Conservation (phyloP, 208 protist genomes). For the Leishmania major region DNA sequence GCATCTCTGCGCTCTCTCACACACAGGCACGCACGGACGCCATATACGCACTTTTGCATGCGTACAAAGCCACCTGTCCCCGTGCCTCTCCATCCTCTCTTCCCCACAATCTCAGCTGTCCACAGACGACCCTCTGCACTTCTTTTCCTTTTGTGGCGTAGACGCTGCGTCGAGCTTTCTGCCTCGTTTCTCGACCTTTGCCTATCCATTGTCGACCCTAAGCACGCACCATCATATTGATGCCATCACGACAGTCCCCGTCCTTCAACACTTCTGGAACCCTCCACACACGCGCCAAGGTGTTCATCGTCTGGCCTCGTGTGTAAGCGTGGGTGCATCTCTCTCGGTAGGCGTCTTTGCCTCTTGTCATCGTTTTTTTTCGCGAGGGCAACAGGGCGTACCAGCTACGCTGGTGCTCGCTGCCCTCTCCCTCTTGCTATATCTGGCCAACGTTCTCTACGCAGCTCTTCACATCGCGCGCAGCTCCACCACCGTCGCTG, state of each 20-base stretch:
- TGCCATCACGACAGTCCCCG: neutral
- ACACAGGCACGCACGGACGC: neutral
- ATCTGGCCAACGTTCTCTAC: neutral
- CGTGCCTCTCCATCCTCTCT: neutral
- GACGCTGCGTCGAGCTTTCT: neutral
- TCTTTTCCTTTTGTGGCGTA: neutral
- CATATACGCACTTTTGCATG: neutral
- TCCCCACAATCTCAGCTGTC: neutral
- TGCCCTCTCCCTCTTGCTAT: neutral
- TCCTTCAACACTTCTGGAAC: neutral
- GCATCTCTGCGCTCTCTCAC: neutral
- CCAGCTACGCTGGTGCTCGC: neutral
- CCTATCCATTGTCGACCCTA: neutral
- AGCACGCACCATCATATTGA: neutral
- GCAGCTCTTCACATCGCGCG: neutral
- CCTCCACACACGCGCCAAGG: neutral
- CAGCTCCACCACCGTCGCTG: neutral
- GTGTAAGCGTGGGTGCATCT: neutral
- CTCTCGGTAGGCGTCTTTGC: neutral
- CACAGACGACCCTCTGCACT: neutral
- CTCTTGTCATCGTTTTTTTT: too few species aligned
- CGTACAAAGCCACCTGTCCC: neutral
- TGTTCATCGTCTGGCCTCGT: neutral
- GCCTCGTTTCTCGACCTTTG: neutral
- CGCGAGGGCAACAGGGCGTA: neutral